These are phyloP conservation scores for Phellopilus nigrolimitatus DNA, from an alignment of 1,284 basidiomycete species.

Conservation along the genomic window DNA sequence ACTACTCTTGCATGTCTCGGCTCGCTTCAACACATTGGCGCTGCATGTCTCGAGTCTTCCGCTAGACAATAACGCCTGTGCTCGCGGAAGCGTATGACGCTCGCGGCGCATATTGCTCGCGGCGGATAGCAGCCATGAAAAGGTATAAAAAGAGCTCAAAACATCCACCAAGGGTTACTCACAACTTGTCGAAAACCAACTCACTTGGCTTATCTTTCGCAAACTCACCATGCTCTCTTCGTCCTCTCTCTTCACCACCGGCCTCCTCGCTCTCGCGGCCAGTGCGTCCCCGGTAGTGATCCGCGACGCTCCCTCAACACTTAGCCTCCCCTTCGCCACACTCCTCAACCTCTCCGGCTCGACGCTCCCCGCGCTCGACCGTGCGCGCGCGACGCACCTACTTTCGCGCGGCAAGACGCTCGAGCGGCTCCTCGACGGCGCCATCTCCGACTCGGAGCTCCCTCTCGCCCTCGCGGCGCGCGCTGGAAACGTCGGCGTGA, in stretches of 20 bases:
- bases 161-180: not conserved
- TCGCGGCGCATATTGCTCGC: too few relatives aligned
- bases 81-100: too few relatives aligned
- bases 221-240: conserved; percentile 5
- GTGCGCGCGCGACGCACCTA: too few relatives aligned
- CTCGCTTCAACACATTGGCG: too few relatives aligned
- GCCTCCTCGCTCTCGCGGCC: conserved; percentile 9
- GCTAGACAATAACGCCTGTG: too few relatives aligned
- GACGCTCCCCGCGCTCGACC: too few relatives aligned
- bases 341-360: too few relatives aligned
- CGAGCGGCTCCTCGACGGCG: conserved; percentile 28
- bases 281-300: conserved; percentile 1
- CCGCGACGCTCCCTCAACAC: conserved; percentile 1
- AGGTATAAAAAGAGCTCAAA: not conserved
- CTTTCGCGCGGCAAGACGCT: too few relatives aligned
- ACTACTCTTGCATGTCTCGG: too few relatives aligned
- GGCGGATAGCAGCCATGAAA: too few relatives aligned
- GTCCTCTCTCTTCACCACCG: conserved; percentile 9
- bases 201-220: not conserved
- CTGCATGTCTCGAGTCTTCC: too few relatives aligned
- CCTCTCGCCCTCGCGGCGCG: not conserved
- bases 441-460: not conserved
- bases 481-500: conserved; percentile 20
- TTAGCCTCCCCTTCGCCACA: too few relatives aligned
- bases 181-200: not conserved